Conservation (phyloP, 2,329 filamentous ascomycete species). For the Fusarium sp. region DNA sequence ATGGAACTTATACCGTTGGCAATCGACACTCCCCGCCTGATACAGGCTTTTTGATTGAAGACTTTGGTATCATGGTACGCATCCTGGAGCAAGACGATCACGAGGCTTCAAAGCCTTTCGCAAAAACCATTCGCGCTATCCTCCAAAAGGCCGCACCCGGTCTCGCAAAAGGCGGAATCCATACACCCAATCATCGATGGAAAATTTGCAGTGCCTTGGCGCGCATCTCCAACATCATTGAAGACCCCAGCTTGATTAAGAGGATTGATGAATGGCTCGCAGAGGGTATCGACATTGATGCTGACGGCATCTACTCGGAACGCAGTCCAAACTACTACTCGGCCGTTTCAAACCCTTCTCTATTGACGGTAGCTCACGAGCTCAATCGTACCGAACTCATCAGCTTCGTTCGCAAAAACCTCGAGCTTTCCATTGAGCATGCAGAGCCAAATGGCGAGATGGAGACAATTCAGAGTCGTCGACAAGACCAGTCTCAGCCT, state of each 20-base stretch:
- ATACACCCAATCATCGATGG: conserved; percentile 23
- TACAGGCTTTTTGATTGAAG: conserved; percentile 22
- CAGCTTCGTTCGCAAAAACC: conserved; percentile 13
- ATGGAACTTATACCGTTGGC: conserved; percentile 18
- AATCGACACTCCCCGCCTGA: conserved; percentile 23
- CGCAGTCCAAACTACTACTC: conserved; percentile 25
- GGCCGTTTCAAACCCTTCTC: conserved; percentile 16
- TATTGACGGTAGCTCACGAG: conserved; percentile 6
- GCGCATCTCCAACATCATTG: conserved; percentile 8
- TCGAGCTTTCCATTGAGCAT: conserved; percentile 17
- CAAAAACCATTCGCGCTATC: conserved; percentile 6
- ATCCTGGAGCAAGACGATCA: conserved; percentile 17
- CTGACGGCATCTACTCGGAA: conserved; percentile 22
- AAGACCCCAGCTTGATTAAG: background rate
- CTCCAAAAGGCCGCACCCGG: conserved; percentile 14
- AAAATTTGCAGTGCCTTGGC: conserved; percentile 27
- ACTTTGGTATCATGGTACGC: conserved; percentile 25
- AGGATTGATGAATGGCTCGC: conserved; percentile 26
- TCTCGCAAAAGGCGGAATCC: conserved; percentile 13
- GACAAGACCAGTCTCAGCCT: conserved; percentile 12
- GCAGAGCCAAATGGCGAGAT: conserved; percentile 20
- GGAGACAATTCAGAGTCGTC: conserved; percentile 15
- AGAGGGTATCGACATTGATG: conserved; percentile 18
- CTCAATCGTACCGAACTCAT: conserved; percentile 4
- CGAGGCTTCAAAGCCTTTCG: background rate